These are phyloP conservation scores for Glomus cerebriforme DNA, from an alignment of 192 early-diverging fungal genomes.

Conservation along the genomic window DNA sequence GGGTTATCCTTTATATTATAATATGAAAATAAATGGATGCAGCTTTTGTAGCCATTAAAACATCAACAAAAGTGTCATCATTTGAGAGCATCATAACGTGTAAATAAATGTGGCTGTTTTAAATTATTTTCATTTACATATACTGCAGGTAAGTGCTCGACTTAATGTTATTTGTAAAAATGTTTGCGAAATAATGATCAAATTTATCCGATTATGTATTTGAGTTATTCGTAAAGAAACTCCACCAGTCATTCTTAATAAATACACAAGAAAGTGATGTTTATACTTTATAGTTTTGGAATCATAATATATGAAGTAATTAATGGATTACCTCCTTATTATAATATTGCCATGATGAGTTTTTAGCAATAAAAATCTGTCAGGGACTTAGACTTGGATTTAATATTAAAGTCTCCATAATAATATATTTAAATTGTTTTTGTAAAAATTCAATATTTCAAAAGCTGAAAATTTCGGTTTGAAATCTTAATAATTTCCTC, in stretches of 20 bases:
- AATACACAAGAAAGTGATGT: too few relatives aligned
- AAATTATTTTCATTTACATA: too few relatives aligned
- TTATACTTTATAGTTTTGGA: too few relatives aligned
- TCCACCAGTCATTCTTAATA: too few relatives aligned
- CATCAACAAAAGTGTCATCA: neutral
- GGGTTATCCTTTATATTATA: neutral
- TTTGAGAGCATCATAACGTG: neutral
- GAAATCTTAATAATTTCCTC: neutral
- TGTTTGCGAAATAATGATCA: too few relatives aligned
- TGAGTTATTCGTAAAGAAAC: neutral
- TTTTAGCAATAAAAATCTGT: too few relatives aligned
- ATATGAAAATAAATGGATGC: neutral
- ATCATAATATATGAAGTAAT: too few relatives aligned
- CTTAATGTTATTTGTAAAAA: neutral
- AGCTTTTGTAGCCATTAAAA: constrained; percentile 6
- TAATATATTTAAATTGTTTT: too few relatives aligned
- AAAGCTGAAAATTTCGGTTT: neutral
- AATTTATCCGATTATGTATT: neutral
- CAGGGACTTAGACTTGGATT: neutral
- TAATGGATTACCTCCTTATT: too few relatives aligned
- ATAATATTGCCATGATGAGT: too few relatives aligned
- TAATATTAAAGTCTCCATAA: too few relatives aligned
- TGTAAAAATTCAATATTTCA: neutral
- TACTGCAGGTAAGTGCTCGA: constrained; percentile 1
- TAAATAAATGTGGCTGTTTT: neutral